Evolutionary conservation across 2,329 filamentous ascomycete species (phyloP), one percentile per base, ranked within the genome.

Genomic region (Leptodontidium sp.): DNA sequence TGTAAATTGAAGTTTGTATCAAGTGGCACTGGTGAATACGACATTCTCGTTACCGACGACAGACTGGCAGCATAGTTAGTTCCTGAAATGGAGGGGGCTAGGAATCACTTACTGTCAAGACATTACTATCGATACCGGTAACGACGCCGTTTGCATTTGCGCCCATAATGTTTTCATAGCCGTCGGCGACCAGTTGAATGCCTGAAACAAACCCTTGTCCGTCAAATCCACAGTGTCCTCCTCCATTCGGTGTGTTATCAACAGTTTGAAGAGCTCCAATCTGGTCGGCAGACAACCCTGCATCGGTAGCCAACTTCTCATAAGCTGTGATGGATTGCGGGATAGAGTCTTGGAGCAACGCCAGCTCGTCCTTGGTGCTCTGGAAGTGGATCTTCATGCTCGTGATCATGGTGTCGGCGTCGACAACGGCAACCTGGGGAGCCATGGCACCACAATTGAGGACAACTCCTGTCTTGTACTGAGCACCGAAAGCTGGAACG

Each of bases 211-310:
- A 89, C 11, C 78, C 84, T 73, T 83, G 71, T 14, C 79, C 84
- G 74, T 89, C 87, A 68, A 89, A 89, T 64, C 82, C 86, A 78
- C 87, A 89, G 76, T 89, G 87, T 0, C 86, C 86, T 0, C 86
- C 86, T 47, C 86, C 86, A 26, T 80, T 78, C 2, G 86, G 86
- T 3, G 83, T 82, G 71, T 86, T 87, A 71, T 89, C 84, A 1
- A 86, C 85, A 0, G 87, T 89, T 79, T 88, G 86, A 65, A 87
- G 75, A 2, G 80, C 77, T 38, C 84, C 85, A 72, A 88, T 80
- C 72, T 86, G 79, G 38, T 74, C 76, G 0, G 80, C 74, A 50
- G 72, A 77, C 43, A 88, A 66, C 0, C 86, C 86, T 0, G 81
- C 81, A 14, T 74, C 70, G 0, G 78, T 72, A 6, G 82, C 86